Evolutionary conservation across 179 eudicot species (phyloP).

Genomic region (Beta corolliflora): DNA sequence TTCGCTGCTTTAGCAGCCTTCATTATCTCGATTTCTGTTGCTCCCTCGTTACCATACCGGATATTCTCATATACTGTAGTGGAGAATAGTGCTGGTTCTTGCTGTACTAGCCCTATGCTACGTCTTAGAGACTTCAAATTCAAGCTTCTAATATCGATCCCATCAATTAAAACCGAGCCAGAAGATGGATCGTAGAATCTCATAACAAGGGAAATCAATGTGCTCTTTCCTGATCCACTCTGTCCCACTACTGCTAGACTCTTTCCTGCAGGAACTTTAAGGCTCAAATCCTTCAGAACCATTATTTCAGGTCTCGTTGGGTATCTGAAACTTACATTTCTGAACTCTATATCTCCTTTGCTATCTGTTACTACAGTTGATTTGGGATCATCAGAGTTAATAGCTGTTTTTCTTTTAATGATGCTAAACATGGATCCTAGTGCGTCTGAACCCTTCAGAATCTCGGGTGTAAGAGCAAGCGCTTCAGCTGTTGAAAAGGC

Average conservation of each 20-base stretch:
- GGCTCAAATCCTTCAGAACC: slow-evolving; percentile 47
- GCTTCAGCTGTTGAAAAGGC: slow-evolving; percentile 71
- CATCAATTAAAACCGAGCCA: slow-evolving; percentile 56
- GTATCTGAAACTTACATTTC: slow-evolving; percentile 52
- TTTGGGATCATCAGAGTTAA: slow-evolving; percentile 45
- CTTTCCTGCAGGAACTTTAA: slow-evolving; percentile 52
- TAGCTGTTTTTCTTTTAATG: slow-evolving; percentile 48
- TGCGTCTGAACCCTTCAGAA: slow-evolving; percentile 64
- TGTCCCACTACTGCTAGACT: slow-evolving; percentile 70
- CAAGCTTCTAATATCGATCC: slow-evolving; percentile 40
- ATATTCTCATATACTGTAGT: slow-evolving; percentile 64
- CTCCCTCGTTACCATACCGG: slow-evolving; percentile 50
- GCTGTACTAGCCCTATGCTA: slow-evolving; percentile 62
- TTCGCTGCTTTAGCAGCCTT: slow-evolving; percentile 79
- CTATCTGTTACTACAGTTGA: slow-evolving; percentile 36
- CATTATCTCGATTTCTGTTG: slow-evolving; percentile 66
- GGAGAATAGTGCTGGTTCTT: slow-evolving; percentile 71
- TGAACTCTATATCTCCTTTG: slow-evolving; percentile 60
- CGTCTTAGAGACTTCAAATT: slow-evolving; percentile 55
- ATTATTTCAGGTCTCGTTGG: slow-evolving; percentile 59
- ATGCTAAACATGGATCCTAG: slow-evolving; percentile 56
- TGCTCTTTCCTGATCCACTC: slow-evolving; percentile 78
- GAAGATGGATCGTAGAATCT: slow-evolving; percentile 66
- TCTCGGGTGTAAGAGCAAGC: slow-evolving; percentile 67
- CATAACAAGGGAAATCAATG: slow-evolving; percentile 50